phyloP scores from a whole-genome alignment of 2,329 filamentous ascomycete genomes.

The Verticillium klebahnii region DNA sequence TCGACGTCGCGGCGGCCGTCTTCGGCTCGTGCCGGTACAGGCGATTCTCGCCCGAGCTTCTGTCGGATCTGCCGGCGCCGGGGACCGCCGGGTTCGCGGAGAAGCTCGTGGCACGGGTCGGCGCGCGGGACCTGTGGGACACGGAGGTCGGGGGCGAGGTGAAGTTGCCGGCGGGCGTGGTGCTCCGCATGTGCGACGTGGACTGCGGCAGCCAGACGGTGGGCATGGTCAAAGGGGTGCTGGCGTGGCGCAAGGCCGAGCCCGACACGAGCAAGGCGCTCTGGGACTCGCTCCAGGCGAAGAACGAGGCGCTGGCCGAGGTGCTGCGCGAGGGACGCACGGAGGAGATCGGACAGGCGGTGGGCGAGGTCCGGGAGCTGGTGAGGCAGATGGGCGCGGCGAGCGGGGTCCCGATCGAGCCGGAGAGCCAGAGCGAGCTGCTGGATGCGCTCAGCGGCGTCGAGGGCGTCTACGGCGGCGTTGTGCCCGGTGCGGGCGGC shows the following conservation, averaged over 20 bases:
- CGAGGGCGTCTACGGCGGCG: constrained; percentile 80
- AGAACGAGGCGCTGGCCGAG: constrained; percentile 66
- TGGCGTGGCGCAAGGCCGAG: constrained; percentile 71
- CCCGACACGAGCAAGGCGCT: constrained; percentile 59
- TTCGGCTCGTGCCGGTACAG: constrained; percentile 89
- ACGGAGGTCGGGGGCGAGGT: constrained; percentile 69
- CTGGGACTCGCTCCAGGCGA: constrained; percentile 70
- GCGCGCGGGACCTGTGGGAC: constrained; percentile 68
- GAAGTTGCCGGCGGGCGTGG: constrained; percentile 66
- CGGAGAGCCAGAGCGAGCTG: constrained; percentile 75
- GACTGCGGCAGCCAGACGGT: constrained; percentile 92
- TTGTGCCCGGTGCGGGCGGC: constrained; percentile 90
- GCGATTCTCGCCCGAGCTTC: constrained; percentile 79
- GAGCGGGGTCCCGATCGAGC: constrained; percentile 84
- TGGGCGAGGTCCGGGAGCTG: constrained; percentile 50
- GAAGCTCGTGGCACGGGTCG: constrained; percentile 61
- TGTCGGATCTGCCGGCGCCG: constrained; percentile 63
- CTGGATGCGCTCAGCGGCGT: constrained; percentile 70
- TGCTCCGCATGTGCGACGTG: constrained; percentile 91
- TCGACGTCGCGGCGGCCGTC: constrained; percentile 89
- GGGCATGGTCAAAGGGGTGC: constrained; percentile 89
- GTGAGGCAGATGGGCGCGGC: constrained; percentile 72
- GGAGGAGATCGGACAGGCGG: constrained; percentile 38
- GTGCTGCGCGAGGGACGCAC: constrained; percentile 51
- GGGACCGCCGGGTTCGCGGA: constrained; percentile 63